Percentiles rank a stretch among this genome's conserved stretches.
Conservation (phyloP, 1,284 basidiomycete species). For the Tremellales sp. region DNA sequence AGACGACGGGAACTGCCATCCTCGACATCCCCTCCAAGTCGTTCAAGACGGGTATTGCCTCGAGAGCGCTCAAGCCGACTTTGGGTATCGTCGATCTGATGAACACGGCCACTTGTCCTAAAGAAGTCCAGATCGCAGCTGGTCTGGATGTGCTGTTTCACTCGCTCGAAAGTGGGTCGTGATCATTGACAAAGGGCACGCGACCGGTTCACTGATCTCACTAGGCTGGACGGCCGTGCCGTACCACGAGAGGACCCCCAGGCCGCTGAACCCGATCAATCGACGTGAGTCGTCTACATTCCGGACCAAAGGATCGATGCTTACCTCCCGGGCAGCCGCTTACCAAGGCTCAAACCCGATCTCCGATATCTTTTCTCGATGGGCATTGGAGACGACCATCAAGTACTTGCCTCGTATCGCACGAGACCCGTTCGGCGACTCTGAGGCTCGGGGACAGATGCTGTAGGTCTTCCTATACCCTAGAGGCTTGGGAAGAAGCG, state of each 20-base stretch:
- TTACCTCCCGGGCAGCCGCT: slow-evolving; percentile 49
- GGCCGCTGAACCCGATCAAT: slow-evolving; percentile 83
- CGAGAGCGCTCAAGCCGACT: slow-evolving; percentile 80
- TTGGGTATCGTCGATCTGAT: slow-evolving; percentile 81
- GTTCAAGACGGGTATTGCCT: slow-evolving; percentile 96
- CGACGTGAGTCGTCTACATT: slow-evolving; percentile 62
- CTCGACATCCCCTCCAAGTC: slow-evolving; percentile 75
- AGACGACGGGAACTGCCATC: slow-evolving; percentile 97
- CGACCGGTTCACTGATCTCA: not conserved
- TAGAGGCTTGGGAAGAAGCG: slow-evolving; percentile 8
- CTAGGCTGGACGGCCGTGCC: slow-evolving; percentile 44
- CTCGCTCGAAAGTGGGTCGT: slow-evolving; percentile 68
- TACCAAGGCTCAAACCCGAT: slow-evolving; percentile 97
- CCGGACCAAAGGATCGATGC: not conserved
- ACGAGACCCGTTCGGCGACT: slow-evolving; percentile 66
- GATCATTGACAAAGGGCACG: too few species aligned
- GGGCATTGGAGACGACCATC: slow-evolving; percentile 88
- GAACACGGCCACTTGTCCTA: slow-evolving; percentile 79
- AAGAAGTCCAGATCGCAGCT: slow-evolving; percentile 81
- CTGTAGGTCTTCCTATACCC: slow-evolving; percentile 56
- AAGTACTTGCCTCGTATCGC: slow-evolving; percentile 85
- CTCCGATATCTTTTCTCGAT: slow-evolving; percentile 91
- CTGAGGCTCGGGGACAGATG: slow-evolving; percentile 86
- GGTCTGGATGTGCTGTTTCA: slow-evolving; percentile 94
- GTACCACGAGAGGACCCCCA: slow-evolving; percentile 80